Conservation (phyloP, 2,329 filamentous ascomycete genomes). For the Aspergillus sp. region DNA sequence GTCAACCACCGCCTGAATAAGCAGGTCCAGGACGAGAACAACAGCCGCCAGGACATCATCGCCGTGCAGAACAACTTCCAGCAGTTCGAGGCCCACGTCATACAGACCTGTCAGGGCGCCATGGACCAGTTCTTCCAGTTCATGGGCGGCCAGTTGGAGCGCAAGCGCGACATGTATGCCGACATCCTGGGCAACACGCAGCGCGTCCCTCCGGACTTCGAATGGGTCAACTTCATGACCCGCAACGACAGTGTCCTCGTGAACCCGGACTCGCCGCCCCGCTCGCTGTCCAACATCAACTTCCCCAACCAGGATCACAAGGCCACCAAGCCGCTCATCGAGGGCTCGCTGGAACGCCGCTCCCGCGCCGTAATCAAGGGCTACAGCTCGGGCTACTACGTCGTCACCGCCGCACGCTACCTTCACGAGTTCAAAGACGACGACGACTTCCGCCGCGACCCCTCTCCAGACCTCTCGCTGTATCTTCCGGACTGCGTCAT, state of each 20-base stretch:
- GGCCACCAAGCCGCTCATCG: conserved; percentile 72
- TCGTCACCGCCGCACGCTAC: conserved; percentile 78
- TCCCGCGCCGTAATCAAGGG: conserved; percentile 74
- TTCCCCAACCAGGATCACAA: conserved; percentile 87
- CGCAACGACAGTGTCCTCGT: conserved; percentile 66
- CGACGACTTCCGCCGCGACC: conserved; percentile 55
- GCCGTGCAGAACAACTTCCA: conserved; percentile 85
- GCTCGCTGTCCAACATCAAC: conserved; percentile 62
- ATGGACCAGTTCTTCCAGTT: conserved; percentile 77
- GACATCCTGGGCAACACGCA: conserved; percentile 74
- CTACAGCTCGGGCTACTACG: conserved; percentile 77
- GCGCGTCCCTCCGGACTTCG: conserved; percentile 72
- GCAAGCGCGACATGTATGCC: conserved; percentile 68
- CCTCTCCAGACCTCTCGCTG: conserved; percentile 72
- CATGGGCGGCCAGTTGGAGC: conserved; percentile 71
- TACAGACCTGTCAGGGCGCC: conserved; percentile 73
- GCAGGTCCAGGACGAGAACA: conserved; percentile 92
- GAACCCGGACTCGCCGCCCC: conserved; percentile 65
- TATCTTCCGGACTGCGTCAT: conserved; percentile 86
- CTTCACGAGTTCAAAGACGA: conserved; percentile 95
- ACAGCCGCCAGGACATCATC: conserved; percentile 84
- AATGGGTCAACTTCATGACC: conserved; percentile 78
- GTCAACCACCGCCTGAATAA: conserved; percentile 77
- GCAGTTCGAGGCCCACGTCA: conserved; percentile 76
- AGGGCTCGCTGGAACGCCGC: conserved; percentile 84